Evolutionary conservation across 306 rosid species (phyloP), one percentile per base, ranked within the genome.

Genomic region (Parietaria judaica): DNA sequence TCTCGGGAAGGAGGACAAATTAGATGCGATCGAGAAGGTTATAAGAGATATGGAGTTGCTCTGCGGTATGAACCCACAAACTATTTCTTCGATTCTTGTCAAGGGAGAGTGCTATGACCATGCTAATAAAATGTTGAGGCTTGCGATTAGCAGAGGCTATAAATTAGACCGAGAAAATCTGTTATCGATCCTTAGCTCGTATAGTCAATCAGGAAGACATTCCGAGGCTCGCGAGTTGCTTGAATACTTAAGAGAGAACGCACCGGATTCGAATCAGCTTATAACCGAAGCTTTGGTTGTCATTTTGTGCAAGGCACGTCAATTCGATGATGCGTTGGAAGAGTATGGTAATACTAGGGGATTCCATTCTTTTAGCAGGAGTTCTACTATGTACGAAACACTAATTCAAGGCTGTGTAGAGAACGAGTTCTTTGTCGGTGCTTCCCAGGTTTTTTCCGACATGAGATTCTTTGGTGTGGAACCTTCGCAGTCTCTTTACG

Each of bases 201-300:
- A 85, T 67, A 85, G 97, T 63, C 85, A 83, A 57, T 85, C 80
- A 56, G 87, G 82, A 53, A 83, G 92, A 81, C 80, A 91, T 74
- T 70, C 81, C 38, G 95, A 91, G 75, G 96, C 96, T 49, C 81
- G 92, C 16, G 96, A 83, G 56, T 80, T 91, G 69, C 88, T 91
- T 66, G 95, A 83, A 71, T 91, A 80, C 81, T 80, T 83, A 72
- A 81, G 75, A 80, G 89, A 82, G 62, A 77, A 66, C 56, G 68
- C 89, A 78, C 72, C 95, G 15, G 47, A 61, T 43, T 76, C 83
- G 53, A 72, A 39, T 66, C 95, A 85, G 72, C 75, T 85, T 72
- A 71, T 91, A 76, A 73, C 77, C 17, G 97, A 87, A 69, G 96
- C 96, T 59, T 77, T 78, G 61, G 79, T 91, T 58, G 71, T 87